Percentiles rank a stretch among this genome's conserved stretches.
phyloP scores from a whole-genome alignment of 257 asterid species.

The Solanum stenotomum region DNA sequence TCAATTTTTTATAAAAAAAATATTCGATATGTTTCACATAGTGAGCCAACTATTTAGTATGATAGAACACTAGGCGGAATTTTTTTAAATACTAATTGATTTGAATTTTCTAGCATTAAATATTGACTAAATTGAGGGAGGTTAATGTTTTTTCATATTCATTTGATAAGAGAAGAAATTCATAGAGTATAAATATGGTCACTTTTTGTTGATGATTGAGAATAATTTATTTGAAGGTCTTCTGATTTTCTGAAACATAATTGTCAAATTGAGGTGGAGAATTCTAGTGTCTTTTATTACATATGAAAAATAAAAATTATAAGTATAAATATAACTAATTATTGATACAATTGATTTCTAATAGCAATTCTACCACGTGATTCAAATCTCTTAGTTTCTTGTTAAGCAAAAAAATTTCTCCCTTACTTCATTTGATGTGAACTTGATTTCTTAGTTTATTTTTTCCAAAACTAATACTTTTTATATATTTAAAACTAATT shows the following conservation, averaged over 20 bases:
- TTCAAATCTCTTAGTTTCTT: not conserved
- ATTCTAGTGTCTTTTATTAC: not conserved
- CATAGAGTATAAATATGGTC: not conserved
- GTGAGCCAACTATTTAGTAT: not conserved
- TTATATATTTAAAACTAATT: not conserved
- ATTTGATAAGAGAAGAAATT: not conserved
- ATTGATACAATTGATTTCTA: not conserved
- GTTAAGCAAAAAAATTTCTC: not conserved
- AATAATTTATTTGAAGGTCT: not conserved
- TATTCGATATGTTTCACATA: not conserved
- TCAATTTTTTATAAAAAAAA: not conserved
- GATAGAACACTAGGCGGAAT: not conserved
- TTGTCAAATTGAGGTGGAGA: not conserved
- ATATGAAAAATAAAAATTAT: not conserved
- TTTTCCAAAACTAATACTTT: not conserved
- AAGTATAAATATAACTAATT: not conserved
- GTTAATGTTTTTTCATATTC: not conserved
- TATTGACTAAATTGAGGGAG: not conserved
- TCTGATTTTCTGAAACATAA: not conserved
- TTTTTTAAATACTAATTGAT: not conserved
- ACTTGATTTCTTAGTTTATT: too few relatives aligned
- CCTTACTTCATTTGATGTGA: not conserved
- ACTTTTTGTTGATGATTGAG: not conserved
- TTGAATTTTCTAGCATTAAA: not conserved
- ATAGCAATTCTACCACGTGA: not conserved